Evolutionary conservation across 2,329 filamentous ascomycete species (phyloP), one percentile per base, ranked within the genome.

Genomic region (Curvularia verruculosa): DNA sequence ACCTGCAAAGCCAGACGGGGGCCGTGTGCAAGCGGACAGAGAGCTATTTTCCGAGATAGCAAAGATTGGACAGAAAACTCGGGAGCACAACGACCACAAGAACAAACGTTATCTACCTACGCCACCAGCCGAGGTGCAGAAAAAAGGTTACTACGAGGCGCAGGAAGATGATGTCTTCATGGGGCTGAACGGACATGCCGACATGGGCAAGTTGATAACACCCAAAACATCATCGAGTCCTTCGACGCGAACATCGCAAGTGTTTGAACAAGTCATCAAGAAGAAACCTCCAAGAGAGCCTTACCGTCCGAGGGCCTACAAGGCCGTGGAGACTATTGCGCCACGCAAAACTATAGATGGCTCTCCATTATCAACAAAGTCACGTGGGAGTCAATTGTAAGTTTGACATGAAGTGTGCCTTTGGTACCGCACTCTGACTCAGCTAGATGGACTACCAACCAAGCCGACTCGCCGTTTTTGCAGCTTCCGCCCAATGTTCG

Each of bases 361-460:
- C 21, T 31, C 49, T 19, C 45, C 31, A 3, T 24, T 65, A n/a
- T 47, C 51, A 24, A 60, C 53, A 23, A 56, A 50, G 21, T 68
- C 63, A 5, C 49, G 51, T 7, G 56, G 63, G 34, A 49, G 58
- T 5, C 52, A 62, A 10, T 28, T 63, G 67, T 68, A 58, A 60
- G 67, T 58, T 15, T 23, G 5, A 15, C 39, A 19, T 18, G 19
- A 31, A 23, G 2, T 18, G 34, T 37, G 5, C 19, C 31, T 18
- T n/a, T 3, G 21, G 28, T 19, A 12, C 5, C 29, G 21, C 28
- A 19, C 8, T 39, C 23, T 49, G 24, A 50, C 45, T 54, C 5
- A 52, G 36, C 12, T 15, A 71, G 68, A 23, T 74, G 70, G 68
- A 49, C 49, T 0, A 28, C 24, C 7, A 74, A 74, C 28, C 71